phyloP scores from a whole-genome alignment of 306 rosid species.

The Trichosanthes truncata region DNA sequence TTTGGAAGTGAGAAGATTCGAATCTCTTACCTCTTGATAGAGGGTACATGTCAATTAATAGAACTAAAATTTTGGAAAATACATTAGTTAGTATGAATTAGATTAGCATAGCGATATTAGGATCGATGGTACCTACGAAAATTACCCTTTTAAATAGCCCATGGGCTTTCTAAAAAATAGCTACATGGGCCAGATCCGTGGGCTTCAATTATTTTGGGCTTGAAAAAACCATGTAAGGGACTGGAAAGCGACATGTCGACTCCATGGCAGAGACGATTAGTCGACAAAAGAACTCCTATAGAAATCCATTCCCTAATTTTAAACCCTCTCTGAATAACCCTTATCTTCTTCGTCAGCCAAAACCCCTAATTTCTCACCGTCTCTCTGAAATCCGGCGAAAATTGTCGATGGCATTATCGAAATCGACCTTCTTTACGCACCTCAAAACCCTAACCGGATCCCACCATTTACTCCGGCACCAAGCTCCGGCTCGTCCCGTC shows the following conservation, averaged over 20 bases:
- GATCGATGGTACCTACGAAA: no score
- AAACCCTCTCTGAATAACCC: no score
- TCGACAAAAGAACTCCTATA: neutral
- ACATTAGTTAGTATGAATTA: no score
- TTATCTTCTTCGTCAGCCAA: neutral
- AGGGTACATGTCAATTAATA: no score
- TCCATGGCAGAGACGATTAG: neutral
- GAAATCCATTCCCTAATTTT: neutral
- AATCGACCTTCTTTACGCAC: constrained; percentile 40
- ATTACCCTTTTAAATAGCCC: neutral
- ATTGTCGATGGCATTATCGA: constrained; percentile 58
- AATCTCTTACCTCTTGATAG: no score
- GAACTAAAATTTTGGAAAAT: no score
- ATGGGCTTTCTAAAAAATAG: neutral
- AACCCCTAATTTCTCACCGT: neutral
- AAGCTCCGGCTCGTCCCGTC: constrained; percentile 13
- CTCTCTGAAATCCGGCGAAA: neutral
- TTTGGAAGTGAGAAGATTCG: no score
- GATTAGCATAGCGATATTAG: no score
- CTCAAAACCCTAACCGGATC: constrained; percentile 34
- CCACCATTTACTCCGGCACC: constrained; percentile 4
- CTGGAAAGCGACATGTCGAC: neutral
- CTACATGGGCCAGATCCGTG: neutral
- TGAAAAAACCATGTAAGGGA: neutral
- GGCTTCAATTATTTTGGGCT: neutral